Conservation (phyloP, 2,329 filamentous ascomycete genomes). For the Phoma sp. region DNA sequence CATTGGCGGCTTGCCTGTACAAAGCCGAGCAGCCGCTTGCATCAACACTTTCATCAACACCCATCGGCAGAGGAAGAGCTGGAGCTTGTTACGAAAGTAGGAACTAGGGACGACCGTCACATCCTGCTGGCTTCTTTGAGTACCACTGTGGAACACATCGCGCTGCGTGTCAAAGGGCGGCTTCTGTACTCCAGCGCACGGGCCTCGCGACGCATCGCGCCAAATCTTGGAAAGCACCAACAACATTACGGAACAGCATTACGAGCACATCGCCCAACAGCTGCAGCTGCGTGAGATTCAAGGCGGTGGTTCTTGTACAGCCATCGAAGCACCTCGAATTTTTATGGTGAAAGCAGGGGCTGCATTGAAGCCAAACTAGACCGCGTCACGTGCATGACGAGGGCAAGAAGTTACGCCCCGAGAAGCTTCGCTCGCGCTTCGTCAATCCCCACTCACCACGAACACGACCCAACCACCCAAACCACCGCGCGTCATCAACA, state of each 20-base stretch:
- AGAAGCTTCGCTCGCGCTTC: constrained; percentile 27
- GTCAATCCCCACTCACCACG: constrained; percentile 36
- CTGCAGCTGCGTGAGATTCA: constrained; percentile 29
- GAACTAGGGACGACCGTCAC: constrained; percentile 5
- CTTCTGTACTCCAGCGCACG: constrained; percentile 33
- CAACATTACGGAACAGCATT: constrained; percentile 30
- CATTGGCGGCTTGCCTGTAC: constrained; percentile 19
- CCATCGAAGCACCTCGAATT: constrained; percentile 29
- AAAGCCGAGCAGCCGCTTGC: constrained; percentile 19
- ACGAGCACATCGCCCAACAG: constrained; percentile 24
- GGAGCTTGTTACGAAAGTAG: constrained; percentile 3
- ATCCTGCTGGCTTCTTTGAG: constrained; percentile 1
- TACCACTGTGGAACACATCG: background rate
- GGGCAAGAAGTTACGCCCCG: constrained; percentile 25
- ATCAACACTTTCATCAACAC: constrained; percentile 5
- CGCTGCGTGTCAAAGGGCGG: constrained; percentile 8
- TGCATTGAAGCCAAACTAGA: constrained; percentile 20
- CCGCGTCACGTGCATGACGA: constrained; percentile 26
- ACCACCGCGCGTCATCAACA: constrained; percentile 46
- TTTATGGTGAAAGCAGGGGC: constrained; percentile 20
- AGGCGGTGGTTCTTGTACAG: constrained; percentile 14
- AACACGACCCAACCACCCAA: constrained; percentile 40
- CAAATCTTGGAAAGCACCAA: constrained; percentile 34
- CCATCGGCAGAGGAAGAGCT: constrained; percentile 11
- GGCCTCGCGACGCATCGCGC: constrained; percentile 32